Percentiles rank a stretch among this genome's conserved stretches.
phyloP scores from a whole-genome alignment of 257 asterid species.

The Solanum pimpinellifolium region DNA sequence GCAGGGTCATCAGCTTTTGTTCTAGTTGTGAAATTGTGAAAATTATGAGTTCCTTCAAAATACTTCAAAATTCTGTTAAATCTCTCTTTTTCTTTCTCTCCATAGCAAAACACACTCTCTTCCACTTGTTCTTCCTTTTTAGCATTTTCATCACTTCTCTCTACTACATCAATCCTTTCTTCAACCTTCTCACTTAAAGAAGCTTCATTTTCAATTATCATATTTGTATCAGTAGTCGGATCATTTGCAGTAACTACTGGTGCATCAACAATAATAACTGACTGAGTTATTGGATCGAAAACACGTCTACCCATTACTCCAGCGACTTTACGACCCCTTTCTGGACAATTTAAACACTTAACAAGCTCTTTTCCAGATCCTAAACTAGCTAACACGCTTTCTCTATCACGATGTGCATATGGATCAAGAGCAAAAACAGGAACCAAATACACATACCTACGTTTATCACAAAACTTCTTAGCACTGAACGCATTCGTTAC shows the following conservation, averaged over 20 bases:
- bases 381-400: constrained; percentile 71
- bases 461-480: constrained; percentile 84
- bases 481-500: constrained; percentile 66
- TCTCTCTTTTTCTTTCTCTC: constrained; percentile 63
- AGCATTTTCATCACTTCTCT: background rate
- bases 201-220: constrained; percentile 11
- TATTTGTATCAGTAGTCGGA: constrained; percentile 2
- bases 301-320: constrained; percentile 65
- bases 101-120: constrained; percentile 40
- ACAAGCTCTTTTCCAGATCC: constrained; percentile 69
- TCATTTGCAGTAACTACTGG: background rate
- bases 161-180: constrained; percentile 14
- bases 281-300: constrained; percentile 14
- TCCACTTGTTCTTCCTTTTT: background rate
- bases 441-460: constrained; percentile 80
- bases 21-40: constrained; percentile 85
- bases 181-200: constrained; percentile 5
- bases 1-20: constrained; percentile 94
- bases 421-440: constrained; percentile 92
- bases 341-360: constrained; percentile 83
- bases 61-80: constrained; percentile 63
- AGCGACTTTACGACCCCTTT: constrained; percentile 71
- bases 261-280: constrained; percentile 6
- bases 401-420: constrained; percentile 73
- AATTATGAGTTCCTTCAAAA: constrained; percentile 86